These are phyloP conservation scores for Phytophthora foliorum DNA, from an alignment of 352 stramenopile genomes.

Conservation along the genomic window DNA sequence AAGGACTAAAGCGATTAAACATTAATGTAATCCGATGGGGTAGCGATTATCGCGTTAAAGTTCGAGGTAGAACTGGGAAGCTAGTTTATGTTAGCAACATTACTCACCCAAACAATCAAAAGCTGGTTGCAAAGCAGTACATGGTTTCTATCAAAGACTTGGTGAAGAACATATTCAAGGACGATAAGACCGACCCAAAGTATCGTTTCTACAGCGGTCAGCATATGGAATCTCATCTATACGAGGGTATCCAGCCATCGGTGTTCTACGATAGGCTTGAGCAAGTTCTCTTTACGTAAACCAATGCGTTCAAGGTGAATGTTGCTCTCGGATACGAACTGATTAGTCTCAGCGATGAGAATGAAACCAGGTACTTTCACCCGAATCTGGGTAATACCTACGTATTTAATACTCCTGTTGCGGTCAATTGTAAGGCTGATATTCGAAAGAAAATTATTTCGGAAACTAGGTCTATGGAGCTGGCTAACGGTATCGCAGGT, in stretches of 20 bases:
- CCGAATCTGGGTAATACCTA: slow-evolving; percentile 12
- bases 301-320: slow-evolving; percentile 11
- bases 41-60: slow-evolving; percentile 4
- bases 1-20: slow-evolving; percentile 11
- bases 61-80: slow-evolving; percentile 7
- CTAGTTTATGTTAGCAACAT: slow-evolving; percentile 18
- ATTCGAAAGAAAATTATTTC: slow-evolving; percentile 1
- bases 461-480: slow-evolving; percentile 13
- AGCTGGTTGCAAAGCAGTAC: slow-evolving; percentile 20
- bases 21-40: slow-evolving; percentile 6
- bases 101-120: slow-evolving; percentile 1
- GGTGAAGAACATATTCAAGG: slow-evolving; percentile 6
- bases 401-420: slow-evolving; percentile 24
- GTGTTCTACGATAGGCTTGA: slow-evolving; percentile 13
- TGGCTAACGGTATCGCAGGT: too few relatives aligned
- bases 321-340: slow-evolving; percentile 7
- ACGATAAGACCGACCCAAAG: slow-evolving; percentile 14
- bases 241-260: slow-evolving; percentile 1
- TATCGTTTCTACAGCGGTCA: slow-evolving; percentile 19
- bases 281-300: slow-evolving; percentile 1
- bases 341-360: slow-evolving; percentile 5
- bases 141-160: slow-evolving; percentile 6
- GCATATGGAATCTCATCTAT: slow-evolving; percentile 4
- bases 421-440: slow-evolving; percentile 19
- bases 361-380: slow-evolving; percentile 8